phyloP scores from a whole-genome alignment of 148 eudicot species.

The Heliamphora exappendiculata region DNA sequence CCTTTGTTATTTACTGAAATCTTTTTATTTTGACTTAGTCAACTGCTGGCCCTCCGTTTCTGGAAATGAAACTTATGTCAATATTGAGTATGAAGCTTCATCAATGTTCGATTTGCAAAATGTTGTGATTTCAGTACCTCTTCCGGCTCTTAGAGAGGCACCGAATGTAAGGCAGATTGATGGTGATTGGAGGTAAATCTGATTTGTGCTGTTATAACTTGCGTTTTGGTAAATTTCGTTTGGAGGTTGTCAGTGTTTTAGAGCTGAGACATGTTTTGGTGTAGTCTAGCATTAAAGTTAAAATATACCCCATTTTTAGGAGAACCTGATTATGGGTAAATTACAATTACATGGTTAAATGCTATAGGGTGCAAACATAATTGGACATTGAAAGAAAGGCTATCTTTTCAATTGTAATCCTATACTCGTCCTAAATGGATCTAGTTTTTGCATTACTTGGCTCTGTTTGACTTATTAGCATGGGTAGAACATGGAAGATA shows the following conservation, averaged over 20 bases:
- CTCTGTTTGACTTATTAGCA: background rate
- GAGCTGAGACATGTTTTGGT: background rate
- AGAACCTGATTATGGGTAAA: background rate
- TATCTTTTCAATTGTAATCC: background rate
- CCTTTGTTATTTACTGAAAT: background rate
- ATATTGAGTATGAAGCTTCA: conserved; percentile 93
- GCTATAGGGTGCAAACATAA: background rate
- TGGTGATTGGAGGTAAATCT: conserved; percentile 87
- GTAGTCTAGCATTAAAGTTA: background rate
- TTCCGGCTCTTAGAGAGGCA: conserved; percentile 92
- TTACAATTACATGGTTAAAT: background rate
- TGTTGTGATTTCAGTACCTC: conserved; percentile 93
- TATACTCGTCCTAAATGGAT: background rate
- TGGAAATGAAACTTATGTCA: conserved; percentile 88
- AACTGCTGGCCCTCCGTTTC: conserved; percentile 99
- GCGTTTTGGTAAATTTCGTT: background rate
- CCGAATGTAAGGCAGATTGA: conserved; percentile 84
- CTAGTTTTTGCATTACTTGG: background rate
- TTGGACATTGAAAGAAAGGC: background rate
- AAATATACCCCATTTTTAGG: background rate
- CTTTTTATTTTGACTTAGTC: conserved; percentile 44
- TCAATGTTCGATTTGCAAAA: conserved; percentile 78
- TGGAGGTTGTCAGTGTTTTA: background rate
- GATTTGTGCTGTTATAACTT: background rate
- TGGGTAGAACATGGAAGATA: background rate